Percentiles rank a stretch among this genome's conserved stretches.
These are phyloP conservation scores for Penicillium cosmopolitanum DNA, from an alignment of 495 filamentous ascomycete genomes.

Conservation along the genomic window DNA sequence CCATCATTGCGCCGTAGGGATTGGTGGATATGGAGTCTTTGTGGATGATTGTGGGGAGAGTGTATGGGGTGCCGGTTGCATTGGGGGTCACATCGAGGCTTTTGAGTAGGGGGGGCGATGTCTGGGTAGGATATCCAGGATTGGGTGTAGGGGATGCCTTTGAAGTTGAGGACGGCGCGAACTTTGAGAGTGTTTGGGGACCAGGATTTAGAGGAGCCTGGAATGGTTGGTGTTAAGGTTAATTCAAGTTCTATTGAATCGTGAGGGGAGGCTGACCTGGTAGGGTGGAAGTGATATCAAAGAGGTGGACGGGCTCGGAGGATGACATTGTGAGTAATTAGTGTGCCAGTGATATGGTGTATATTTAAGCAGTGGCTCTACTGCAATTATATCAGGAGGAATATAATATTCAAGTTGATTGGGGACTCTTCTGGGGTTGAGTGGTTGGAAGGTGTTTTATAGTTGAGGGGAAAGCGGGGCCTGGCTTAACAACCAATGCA, in stretches of 20 bases:
- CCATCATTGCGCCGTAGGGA: constrained; percentile 37
- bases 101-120: constrained; percentile 39
- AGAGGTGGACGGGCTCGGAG: constrained; percentile 40
- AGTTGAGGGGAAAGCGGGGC: neutral
- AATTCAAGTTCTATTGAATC: neutral
- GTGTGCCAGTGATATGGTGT: neutral
- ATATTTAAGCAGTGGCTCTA: neutral
- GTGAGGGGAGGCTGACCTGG: constrained; percentile 28
- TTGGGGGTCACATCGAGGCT: constrained; percentile 30
- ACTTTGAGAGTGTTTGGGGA: constrained; percentile 45
- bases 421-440: neutral
- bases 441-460: neutral
- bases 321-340: constrained; percentile 28
- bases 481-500: neutral
- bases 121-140: constrained; percentile 48
- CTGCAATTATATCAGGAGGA: neutral
- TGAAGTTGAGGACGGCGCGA: constrained; percentile 45
- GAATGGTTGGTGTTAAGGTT: neutral
- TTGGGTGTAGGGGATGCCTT: constrained; percentile 45
- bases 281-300: constrained; percentile 41
- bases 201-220: constrained; percentile 42
- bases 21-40: constrained; percentile 30
- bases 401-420: neutral
- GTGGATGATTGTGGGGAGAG: constrained; percentile 45
- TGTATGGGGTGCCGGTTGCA: constrained; percentile 30